Percentiles rank a stretch among this genome's conserved stretches.
These are phyloP conservation scores for Phyllostachys edulis DNA, from an alignment of 176 grass and related monocot species.

Conservation along the genomic window DNA sequence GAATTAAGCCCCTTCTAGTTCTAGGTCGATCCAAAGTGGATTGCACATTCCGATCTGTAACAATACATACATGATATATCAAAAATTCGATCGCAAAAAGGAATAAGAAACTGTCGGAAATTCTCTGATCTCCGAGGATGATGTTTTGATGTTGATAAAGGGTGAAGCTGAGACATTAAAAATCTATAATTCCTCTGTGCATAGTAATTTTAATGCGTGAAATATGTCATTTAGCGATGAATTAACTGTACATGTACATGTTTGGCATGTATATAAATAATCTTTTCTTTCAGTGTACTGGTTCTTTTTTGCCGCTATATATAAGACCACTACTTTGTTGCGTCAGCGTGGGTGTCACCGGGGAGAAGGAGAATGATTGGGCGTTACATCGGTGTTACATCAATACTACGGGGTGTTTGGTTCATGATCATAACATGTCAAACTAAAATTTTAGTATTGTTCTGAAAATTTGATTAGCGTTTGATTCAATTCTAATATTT, in stretches of 20 bases:
- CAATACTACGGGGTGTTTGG: too few relatives aligned
- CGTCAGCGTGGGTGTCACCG: neutral
- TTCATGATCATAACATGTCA: too few relatives aligned
- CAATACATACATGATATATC: neutral
- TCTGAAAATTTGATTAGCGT: too few relatives aligned
- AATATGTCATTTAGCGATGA: neutral
- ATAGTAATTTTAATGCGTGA: neutral
- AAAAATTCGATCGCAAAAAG: neutral
- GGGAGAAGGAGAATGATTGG: slow-evolving; percentile 24
- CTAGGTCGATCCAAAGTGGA: neutral
- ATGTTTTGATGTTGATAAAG: neutral
- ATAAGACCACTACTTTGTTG: neutral
- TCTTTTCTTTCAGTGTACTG: neutral
- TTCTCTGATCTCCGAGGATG: too few relatives aligned
- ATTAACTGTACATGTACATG: neutral
- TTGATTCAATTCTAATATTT: too few relatives aligned
- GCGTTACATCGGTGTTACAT: too few relatives aligned
- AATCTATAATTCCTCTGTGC: neutral
- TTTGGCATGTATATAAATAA: neutral
- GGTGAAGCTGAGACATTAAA: neutral
- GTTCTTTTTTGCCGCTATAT: neutral
- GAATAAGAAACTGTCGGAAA: neutral
- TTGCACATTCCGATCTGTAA: neutral
- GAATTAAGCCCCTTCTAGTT: neutral
- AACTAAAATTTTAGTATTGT: too few relatives aligned